Base-by-base conservation (phyloP, 176 grass and related monocot genomes). In the Zizania latifolia region DNA sequence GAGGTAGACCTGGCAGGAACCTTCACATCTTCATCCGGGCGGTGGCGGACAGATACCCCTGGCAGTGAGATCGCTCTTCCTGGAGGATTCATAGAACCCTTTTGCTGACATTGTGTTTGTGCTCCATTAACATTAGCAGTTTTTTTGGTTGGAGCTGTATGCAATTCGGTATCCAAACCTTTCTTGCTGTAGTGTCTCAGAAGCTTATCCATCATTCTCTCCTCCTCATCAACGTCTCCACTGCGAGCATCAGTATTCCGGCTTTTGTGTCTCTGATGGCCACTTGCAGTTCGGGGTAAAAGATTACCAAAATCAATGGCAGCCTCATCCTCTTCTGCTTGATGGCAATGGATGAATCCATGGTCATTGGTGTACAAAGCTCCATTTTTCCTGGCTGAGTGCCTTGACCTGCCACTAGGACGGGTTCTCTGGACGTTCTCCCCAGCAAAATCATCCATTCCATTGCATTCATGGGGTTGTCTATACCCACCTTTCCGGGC, bases 161-260 rank as follows among this genome's bases (percentile, higher is more conserved):
- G 24, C 56, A 30, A 62, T 82, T 71, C 58, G 8, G 13, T 14
- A 14, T 32, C 65, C 30, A 74, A 53, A 78, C 89, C 72, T 81
- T 99, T 99, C 82, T 78, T 86, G 79, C 89, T 88, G 27, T 92
- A 86, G 33, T 94, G 76, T 58, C 79, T 76, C 58, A 94, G 46
- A 65, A 94, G 81, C 26, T 90, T 92, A 58, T 99, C 95, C 89
- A 92, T 74, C 76, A 88, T 86, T 61, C 33, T 94, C 78, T 99
- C 95, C 57, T 94, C 89, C 7, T 94, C 90, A 68, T 91, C 82
- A 1, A 56, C 27, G 11, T 75, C 73, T 24, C 71, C 37, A 4
- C 61, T 39, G 1, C n/a, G 10, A 4, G 3, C 36, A 10, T 62
- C 36, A 60, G 53, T 51, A 28, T 39, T 62, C 17, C 32, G 68